Evolutionary conservation across 2,329 filamentous ascomycete genomes (phyloP), one percentile per base, ranked within the genome.

Genomic region (Stemphylium beticola): DNA sequence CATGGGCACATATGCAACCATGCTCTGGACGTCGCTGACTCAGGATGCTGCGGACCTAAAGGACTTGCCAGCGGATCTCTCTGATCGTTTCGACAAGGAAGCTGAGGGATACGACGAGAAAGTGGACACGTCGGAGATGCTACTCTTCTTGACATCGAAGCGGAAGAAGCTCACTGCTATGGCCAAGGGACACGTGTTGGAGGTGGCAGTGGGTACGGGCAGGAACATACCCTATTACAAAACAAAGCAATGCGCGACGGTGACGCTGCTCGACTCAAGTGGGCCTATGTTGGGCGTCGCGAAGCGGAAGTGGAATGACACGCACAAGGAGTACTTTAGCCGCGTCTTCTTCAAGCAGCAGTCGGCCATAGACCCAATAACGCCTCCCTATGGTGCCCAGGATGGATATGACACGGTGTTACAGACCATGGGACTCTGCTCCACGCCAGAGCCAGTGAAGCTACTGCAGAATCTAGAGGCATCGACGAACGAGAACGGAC

Each of bases 401-500:
- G 75, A 76, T 29, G 74, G 74, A 20, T 82, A 79, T 64, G 79
- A 81, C 50, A 81, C 79, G 1, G 78, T 82, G 34, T 66, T 82
- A 40, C 79, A 82, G 65, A 81, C 80, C 3, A 81, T 82, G 78
- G 80, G 80, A 5, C 68, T 82, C 7, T 82, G 80, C 69, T 81
- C 78, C 32, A 82, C 79, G 22, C 68, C 75, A 6, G 71, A 77
- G 43, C 80, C 80, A 2, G 74, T 75, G 31, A 69, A 71, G 53
- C 67, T 82, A 39, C 68, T 82, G 20, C 68, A 69, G 60, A 81
- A 79, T 55, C 72, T 82, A 34, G 77, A 75, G 22, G 69, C 77
- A 24, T 71, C 68, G 5, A 71, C 74, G 9, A 79, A 79, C 46
- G 74, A 76, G 15, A 74, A 81, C 15, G 74, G 76, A 11, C 68